Conservation (phyloP, 805 yeast genomes). For the Clavispora phyllophila region DNA sequence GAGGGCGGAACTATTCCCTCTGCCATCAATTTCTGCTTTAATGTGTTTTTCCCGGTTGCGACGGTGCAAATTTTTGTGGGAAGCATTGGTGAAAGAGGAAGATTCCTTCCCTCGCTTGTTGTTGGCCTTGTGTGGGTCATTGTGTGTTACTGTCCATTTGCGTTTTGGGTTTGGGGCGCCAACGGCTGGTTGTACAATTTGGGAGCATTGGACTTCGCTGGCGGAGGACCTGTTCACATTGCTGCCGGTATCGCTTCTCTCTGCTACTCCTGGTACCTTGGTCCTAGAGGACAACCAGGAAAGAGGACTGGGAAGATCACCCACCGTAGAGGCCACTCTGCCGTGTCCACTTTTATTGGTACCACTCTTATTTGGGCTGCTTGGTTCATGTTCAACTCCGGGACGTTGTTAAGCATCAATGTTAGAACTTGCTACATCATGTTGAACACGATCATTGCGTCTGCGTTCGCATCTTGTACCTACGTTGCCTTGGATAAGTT, state of each 20-base stretch:
- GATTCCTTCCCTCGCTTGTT: conserved; percentile 36
- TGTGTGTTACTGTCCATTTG: conserved; percentile 42
- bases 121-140: conserved; percentile 38
- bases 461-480: conserved; percentile 42
- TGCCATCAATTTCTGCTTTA: conserved; percentile 39
- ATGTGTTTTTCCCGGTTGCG: conserved; percentile 44
- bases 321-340: conserved; percentile 28
- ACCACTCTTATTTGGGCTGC: conserved; percentile 44
- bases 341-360: conserved; percentile 37
- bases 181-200: conserved; percentile 41
- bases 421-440: conserved; percentile 42
- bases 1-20: conserved; percentile 48
- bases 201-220: conserved; percentile 45
- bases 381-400: conserved; percentile 48
- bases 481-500: conserved; percentile 41
- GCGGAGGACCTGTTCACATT: conserved; percentile 48
- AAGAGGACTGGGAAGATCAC: conserved; percentile 18
- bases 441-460: conserved; percentile 48
- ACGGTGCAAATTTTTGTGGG: conserved; percentile 46
- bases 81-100: conserved; percentile 38
- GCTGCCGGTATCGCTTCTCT: conserved; percentile 40
- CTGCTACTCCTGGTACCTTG: conserved; percentile 38
- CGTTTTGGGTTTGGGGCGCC: conserved; percentile 44
- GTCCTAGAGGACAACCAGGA: conserved; percentile 30
- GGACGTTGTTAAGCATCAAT: conserved; percentile 37